Percentiles rank a stretch among this genome's conserved stretches.
These are phyloP conservation scores for Chlorella sp. DNA, from an alignment of 139 green algal species.

Conservation along the genomic window DNA sequence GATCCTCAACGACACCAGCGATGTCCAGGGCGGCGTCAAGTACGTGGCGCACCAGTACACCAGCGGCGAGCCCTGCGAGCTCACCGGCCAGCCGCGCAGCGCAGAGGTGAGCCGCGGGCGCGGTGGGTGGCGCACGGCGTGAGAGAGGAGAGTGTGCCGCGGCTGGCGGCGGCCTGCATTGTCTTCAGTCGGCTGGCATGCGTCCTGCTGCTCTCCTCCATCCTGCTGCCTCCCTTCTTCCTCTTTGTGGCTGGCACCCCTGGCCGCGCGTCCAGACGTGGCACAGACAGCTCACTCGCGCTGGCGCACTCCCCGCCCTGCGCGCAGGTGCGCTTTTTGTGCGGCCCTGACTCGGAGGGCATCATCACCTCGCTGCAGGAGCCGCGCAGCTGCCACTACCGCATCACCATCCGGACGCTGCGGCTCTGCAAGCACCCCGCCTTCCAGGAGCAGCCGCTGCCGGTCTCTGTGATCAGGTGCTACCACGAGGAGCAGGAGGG, in stretches of 20 bases:
- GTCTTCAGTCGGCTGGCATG: too few species aligned
- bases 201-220: too few species aligned
- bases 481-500: background rate
- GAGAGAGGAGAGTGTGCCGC: too few species aligned
- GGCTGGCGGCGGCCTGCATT: too few species aligned
- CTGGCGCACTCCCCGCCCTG: background rate
- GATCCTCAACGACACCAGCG: constrained; percentile 44
- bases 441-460: constrained; percentile 38
- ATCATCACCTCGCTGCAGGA: constrained; percentile 67
- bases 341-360: constrained; percentile 30
- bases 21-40: constrained; percentile 32
- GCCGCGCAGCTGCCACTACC: constrained; percentile 80
- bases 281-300: background rate
- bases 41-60: constrained; percentile 72
- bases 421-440: constrained; percentile 74
- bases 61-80: constrained; percentile 64
- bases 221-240: too few species aligned
- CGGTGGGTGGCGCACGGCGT: too few species aligned
- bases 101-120: constrained; percentile 57
- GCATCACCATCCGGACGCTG: constrained; percentile 67
- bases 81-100: constrained; percentile 51
- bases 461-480: constrained; percentile 25
- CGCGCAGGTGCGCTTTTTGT: constrained; percentile 71
- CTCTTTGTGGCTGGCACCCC: too few species aligned
- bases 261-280: too few species aligned